A percentile compares a stretch with the other conserved stretches of the same genome.
Conservation (phyloP, 2,329 filamentous ascomycete species). For the Sporothrix brunneoviolacea region DNA sequence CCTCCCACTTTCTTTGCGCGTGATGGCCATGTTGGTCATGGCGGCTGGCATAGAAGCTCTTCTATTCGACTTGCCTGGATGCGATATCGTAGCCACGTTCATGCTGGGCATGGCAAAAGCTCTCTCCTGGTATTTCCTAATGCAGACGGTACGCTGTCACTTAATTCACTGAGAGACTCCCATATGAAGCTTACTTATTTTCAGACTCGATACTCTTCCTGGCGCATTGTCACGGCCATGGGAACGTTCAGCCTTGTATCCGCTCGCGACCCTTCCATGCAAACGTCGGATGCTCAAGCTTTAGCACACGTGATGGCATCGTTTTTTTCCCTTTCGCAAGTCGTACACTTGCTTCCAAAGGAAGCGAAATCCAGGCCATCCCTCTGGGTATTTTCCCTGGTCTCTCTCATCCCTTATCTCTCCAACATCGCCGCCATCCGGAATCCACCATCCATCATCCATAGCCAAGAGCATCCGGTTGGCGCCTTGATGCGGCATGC, state of each 20-base stretch:
- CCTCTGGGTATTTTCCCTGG: slow-evolving; percentile 6
- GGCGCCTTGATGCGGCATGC: neutral
- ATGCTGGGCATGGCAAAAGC: slow-evolving; percentile 26
- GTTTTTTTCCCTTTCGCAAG: neutral
- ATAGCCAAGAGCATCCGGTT: slow-evolving; percentile 1
- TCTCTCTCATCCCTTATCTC: neutral
- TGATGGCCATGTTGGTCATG: neutral
- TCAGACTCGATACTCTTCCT: neutral
- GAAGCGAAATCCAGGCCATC: neutral
- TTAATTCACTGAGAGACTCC: slow-evolving; percentile 23
- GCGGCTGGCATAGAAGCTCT: neutral
- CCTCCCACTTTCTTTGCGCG: neutral
- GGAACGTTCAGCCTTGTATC: slow-evolving; percentile 4
- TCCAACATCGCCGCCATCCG: neutral
- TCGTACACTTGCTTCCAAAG: neutral
- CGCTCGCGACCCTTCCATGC: neutral
- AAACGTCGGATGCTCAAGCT: neutral
- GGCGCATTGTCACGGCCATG: slow-evolving; percentile 4
- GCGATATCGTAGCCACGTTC: slow-evolving; percentile 11
- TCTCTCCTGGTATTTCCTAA: slow-evolving; percentile 29
- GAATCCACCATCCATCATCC: neutral
- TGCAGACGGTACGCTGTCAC: slow-evolving; percentile 24
- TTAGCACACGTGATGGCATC: neutral
- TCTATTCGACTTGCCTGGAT: neutral
- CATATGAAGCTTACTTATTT: slow-evolving; percentile 24